These are phyloP conservation scores for Elsinoe batatas DNA, from an alignment of 2,329 filamentous ascomycete genomes.

Conservation along the genomic window DNA sequence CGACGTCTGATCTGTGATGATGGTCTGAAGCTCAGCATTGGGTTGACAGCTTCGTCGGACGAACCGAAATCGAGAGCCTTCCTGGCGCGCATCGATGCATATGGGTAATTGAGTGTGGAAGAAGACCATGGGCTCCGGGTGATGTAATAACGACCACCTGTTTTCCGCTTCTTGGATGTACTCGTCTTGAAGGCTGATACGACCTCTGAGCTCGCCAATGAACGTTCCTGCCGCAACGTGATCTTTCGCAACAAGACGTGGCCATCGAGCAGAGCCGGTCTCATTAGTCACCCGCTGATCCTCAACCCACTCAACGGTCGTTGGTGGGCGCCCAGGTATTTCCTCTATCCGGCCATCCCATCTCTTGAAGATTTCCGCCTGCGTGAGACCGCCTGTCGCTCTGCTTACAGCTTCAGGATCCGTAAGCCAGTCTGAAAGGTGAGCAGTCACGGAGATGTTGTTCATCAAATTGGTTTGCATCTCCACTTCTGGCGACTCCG, in stretches of 20 bases:
- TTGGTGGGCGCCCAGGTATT: conserved; percentile 41
- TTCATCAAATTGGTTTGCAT: conserved; percentile 67
- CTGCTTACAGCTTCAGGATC: conserved; percentile 58
- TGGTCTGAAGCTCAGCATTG: conserved; percentile 80
- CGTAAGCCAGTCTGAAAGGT: conserved; percentile 67
- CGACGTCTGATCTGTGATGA: conserved; percentile 64
- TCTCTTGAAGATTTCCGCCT: conserved; percentile 61
- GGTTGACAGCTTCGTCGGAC: conserved; percentile 86
- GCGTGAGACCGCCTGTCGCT: conserved; percentile 53
- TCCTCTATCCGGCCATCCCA: conserved; percentile 47
- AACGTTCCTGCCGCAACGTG: conserved; percentile 43
- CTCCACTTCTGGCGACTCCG: conserved; percentile 32
- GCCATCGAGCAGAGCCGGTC: conserved; percentile 58
- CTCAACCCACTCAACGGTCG: conserved; percentile 45
- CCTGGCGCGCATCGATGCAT: conserved; percentile 82
- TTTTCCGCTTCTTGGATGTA: conserved; percentile 38
- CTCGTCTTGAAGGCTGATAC: conserved; percentile 38
- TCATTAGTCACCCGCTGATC: conserved; percentile 39
- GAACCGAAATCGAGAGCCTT: conserved; percentile 79
- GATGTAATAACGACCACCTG: conserved; percentile 38
- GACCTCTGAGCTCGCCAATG: conserved; percentile 61
- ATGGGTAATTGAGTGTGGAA: conserved; percentile 79
- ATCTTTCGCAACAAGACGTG: conserved; percentile 50
- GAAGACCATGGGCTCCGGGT: conserved; percentile 46
- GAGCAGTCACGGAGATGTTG: conserved; percentile 63